phyloP scores from a whole-genome alignment of 2,329 filamentous ascomycete genomes.

The Cladosporium austrohemisphaericum region DNA sequence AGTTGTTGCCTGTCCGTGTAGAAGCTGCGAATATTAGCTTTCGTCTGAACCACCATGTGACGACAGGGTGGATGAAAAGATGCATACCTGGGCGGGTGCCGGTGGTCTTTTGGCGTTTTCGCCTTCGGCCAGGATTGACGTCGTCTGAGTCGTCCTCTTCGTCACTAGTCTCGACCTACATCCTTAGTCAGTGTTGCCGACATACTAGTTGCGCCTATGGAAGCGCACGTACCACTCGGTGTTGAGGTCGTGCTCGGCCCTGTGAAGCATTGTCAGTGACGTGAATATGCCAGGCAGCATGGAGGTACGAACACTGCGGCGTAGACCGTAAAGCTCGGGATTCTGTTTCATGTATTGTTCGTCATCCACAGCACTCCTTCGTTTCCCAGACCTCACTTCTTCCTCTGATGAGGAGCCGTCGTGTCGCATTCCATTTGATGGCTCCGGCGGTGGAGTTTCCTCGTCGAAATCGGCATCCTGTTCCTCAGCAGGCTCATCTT shows the following conservation, averaged over 20 bases:
- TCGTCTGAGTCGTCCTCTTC: constrained; percentile 70
- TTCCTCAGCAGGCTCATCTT: constrained; percentile 49
- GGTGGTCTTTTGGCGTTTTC: constrained; percentile 66
- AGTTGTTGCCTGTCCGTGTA: constrained; percentile 15
- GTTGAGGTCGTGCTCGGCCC: constrained; percentile 59
- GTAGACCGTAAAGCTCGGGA: constrained; percentile 88
- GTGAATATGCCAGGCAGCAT: constrained; percentile 9
- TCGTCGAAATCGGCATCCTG: constrained; percentile 71
- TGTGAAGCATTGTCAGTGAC: constrained; percentile 37
- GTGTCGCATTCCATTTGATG: constrained; percentile 50
- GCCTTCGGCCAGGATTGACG: constrained; percentile 55
- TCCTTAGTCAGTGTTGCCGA: constrained; percentile 18
- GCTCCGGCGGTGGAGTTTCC: constrained; percentile 49
- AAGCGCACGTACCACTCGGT: constrained; percentile 53
- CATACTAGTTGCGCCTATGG: neutral
- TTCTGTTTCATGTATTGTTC: constrained; percentile 86
- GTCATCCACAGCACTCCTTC: constrained; percentile 58
- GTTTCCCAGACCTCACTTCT: constrained; percentile 53
- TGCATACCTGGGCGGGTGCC: constrained; percentile 58
- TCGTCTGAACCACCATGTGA: neutral
- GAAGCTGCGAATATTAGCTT: constrained; percentile 25
- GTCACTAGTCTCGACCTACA: constrained; percentile 57
- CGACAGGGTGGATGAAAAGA: constrained; percentile 37
- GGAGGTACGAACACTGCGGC: constrained; percentile 71
- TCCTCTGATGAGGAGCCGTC: constrained; percentile 66